These are phyloP conservation scores for Monilinia fructigena DNA, from an alignment of 2,329 filamentous ascomycete species.

Conservation along the genomic window DNA sequence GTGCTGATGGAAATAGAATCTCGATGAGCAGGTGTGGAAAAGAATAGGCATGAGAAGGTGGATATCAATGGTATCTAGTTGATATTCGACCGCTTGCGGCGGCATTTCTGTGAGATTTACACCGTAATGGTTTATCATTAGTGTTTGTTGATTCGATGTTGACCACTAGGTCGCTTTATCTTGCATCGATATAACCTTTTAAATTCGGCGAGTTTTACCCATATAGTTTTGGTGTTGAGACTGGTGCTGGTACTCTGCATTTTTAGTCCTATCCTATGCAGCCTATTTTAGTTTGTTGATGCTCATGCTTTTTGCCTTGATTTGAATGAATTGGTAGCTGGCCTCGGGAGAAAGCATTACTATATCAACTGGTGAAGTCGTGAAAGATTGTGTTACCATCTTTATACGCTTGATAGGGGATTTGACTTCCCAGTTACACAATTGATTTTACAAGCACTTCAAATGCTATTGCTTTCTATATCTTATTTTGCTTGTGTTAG, in stretches of 20 bases:
- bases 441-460: not conserved
- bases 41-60: conserved; percentile 1
- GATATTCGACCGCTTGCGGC: conserved; percentile 3
- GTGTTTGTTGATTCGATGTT: not conserved
- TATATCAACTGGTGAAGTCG: not conserved
- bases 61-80: not conserved
- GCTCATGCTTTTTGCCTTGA: too few relatives aligned
- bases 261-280: not conserved
- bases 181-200: not conserved
- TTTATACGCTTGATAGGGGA: not conserved
- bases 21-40: not conserved
- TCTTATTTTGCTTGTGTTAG: not conserved
- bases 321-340: too few relatives aligned
- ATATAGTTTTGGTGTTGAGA: not conserved
- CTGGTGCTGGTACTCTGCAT: not conserved
- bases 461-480: not conserved
- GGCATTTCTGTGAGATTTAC: not conserved
- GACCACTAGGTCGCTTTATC: not conserved
- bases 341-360: not conserved
- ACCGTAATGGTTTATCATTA: not conserved
- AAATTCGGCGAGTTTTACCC: not conserved
- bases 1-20: too few relatives aligned
- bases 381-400: not conserved
- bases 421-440: not conserved
- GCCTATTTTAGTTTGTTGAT: not conserved